Evolutionary conservation across 371 early-diverging fungal genomes (phyloP).

Genomic region (Funneliformis caledonium): DNA sequence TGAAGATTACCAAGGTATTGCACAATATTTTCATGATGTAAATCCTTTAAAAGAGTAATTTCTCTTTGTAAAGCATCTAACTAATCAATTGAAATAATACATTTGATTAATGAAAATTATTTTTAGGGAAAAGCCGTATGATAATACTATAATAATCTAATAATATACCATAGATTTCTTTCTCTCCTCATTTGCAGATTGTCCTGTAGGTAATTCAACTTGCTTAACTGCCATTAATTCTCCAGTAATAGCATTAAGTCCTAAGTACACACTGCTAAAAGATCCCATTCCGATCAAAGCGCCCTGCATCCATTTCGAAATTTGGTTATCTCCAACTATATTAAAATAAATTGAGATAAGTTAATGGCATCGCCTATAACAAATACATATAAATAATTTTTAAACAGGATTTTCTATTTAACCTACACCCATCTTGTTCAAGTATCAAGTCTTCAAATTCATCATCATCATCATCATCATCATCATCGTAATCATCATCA

Average conservation of each 20-base stretch:
- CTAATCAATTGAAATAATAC: conserved; percentile 42
- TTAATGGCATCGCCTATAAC: too few species aligned
- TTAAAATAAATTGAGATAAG: neutral
- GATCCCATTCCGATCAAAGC: conserved; percentile 95
- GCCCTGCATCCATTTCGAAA: conserved; percentile 79
- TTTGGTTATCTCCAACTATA: neutral
- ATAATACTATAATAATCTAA: too few species aligned
- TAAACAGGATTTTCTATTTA: too few species aligned
- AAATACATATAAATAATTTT: too few species aligned
- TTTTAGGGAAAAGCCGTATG: too few species aligned
- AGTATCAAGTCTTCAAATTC: conserved; percentile 1
- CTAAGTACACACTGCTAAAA: conserved; percentile 96
- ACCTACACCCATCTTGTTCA: conserved; percentile 29
- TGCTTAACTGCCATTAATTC: conserved; percentile 98
- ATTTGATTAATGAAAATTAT: neutral
- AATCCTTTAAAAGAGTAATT: conserved; percentile 84
- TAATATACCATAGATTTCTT: conserved; percentile 60
- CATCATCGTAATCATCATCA: too few species aligned
- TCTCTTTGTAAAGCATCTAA: conserved; percentile 89
- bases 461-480: conserved; percentile 22
- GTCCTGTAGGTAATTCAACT: conserved; percentile 82
- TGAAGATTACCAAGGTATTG: conserved; percentile 76
- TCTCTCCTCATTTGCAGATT: conserved; percentile 68
- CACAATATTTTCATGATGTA: conserved; percentile 94
- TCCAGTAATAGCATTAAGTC: conserved; percentile 81